Evolutionary conservation across 805 yeast genomes (phyloP).

Genomic region (Cyberlindnera subsufficiens): DNA sequence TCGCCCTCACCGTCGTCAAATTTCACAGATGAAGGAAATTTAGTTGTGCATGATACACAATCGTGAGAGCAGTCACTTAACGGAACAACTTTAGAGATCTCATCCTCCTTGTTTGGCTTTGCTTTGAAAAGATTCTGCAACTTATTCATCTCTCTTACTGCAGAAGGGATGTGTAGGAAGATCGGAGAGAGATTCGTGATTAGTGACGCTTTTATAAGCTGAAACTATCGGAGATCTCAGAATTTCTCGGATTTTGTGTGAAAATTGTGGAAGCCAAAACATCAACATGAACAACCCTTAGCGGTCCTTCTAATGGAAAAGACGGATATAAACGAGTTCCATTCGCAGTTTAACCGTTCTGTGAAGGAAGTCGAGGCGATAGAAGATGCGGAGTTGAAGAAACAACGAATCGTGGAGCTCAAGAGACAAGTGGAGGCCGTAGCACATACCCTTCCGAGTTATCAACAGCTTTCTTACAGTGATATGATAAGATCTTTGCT

Average conservation of each 20-base stretch:
- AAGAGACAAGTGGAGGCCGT: slow-evolving; percentile 11
- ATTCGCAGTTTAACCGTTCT: neutral
- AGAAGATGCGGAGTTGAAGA: neutral
- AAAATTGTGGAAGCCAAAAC: neutral
- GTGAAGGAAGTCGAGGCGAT: neutral
- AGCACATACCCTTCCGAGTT: slow-evolving; percentile 16
- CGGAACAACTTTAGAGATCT: slow-evolving; percentile 32
- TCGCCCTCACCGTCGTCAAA: slow-evolving; percentile 24
- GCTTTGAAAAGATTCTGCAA: slow-evolving; percentile 4
- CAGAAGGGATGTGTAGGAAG: neutral
- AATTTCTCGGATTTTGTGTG: neutral
- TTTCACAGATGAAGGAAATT: slow-evolving; percentile 46
- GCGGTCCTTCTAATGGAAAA: neutral
- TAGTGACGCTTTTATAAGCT: neutral
- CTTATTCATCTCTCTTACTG: slow-evolving; percentile 4
- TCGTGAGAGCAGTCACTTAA: slow-evolving; percentile 45
- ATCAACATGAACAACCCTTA: neutral
- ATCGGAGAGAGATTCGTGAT: neutral
- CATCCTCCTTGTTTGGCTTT: slow-evolving; percentile 15
- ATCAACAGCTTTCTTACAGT: slow-evolving; percentile 18
- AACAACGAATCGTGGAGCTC: slow-evolving; percentile 3
- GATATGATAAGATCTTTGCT: slow-evolving; percentile 8
- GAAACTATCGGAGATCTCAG: neutral
- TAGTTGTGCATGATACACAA: slow-evolving; percentile 50
- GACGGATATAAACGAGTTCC: slow-evolving; percentile 6